phyloP scores from a whole-genome alignment of 306 rosid species.

The Vigna trinervia region DNA sequence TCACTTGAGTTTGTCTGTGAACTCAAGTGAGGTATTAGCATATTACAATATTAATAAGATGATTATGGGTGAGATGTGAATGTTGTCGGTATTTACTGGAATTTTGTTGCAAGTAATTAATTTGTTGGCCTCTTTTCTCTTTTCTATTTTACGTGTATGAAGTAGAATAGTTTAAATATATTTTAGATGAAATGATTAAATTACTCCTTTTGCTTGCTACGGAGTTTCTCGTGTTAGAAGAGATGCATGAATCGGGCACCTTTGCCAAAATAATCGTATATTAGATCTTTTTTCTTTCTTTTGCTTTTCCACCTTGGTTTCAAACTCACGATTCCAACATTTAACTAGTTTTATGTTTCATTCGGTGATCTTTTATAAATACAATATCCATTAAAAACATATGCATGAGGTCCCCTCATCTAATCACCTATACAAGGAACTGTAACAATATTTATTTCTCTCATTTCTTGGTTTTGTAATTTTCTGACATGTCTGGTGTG shows the following conservation, averaged over 20 bases:
- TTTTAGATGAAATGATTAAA: constrained; percentile 15
- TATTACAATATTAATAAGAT: constrained; percentile 1
- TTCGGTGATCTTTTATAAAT: background rate
- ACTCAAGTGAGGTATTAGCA: background rate
- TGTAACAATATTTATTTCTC: constrained; percentile 18
- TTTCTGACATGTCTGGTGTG: constrained; percentile 69
- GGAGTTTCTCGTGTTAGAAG: constrained; percentile 27
- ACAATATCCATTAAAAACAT: constrained; percentile 22
- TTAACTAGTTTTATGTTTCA: constrained; percentile 26
- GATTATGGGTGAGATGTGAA: constrained; percentile 30
- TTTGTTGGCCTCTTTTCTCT: constrained; percentile 1
- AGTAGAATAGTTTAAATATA: constrained; percentile 16
- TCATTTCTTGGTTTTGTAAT: constrained; percentile 33
- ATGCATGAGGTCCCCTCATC: constrained; percentile 5
- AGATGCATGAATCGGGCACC: constrained; percentile 5
- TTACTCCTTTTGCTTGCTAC: constrained; percentile 28
- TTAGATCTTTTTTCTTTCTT: background rate
- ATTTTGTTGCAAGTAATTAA: constrained; percentile 8
- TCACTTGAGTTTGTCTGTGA: background rate
- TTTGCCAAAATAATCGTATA: constrained; percentile 5
- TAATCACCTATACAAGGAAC: background rate
- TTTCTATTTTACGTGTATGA: background rate
- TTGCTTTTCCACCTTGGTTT: constrained; percentile 29
- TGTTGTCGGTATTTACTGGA: background rate
- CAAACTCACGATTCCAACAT: constrained; percentile 18